These are phyloP conservation scores for Phanerodontia chrysosporium DNA, from an alignment of 768 basidiomycete genomes.

Conservation along the genomic window DNA sequence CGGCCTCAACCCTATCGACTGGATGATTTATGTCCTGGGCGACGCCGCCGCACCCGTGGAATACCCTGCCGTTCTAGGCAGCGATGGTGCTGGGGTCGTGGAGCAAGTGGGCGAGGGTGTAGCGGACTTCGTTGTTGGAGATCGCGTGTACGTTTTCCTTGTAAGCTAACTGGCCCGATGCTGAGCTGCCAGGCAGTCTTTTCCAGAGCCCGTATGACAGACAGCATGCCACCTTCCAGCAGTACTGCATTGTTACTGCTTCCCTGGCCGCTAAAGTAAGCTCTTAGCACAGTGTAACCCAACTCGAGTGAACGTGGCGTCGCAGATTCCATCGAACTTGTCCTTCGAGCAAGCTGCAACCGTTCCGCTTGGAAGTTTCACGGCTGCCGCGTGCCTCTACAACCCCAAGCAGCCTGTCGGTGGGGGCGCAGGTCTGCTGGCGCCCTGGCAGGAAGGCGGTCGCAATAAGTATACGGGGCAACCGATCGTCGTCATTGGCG, in stretches of 20 bases:
- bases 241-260: slow-evolving; percentile 4
- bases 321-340: slow-evolving; percentile 33
- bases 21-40: slow-evolving; percentile 31
- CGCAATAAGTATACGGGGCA: slow-evolving; percentile 28
- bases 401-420: background rate
- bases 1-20: slow-evolving; percentile 31
- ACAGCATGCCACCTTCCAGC: slow-evolving; percentile 2
- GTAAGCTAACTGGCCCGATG: background rate
- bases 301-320: background rate
- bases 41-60: slow-evolving; percentile 25
- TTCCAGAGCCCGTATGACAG: background rate
- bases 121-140: slow-evolving; percentile 32
- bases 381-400: slow-evolving; percentile 15
- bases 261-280: slow-evolving; percentile 7
- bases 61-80: slow-evolving; percentile 27
- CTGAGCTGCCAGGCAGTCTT: background rate
- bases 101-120: slow-evolving; percentile 38
- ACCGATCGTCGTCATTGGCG: slow-evolving; percentile 30
- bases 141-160: slow-evolving; percentile 32
- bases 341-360: slow-evolving; percentile 38
- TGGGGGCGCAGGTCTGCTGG: slow-evolving; percentile 23
- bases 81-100: slow-evolving; percentile 32
- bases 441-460: slow-evolving; percentile 29
- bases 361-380: slow-evolving; percentile 35
- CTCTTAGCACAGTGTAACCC: background rate